Evolutionary conservation across 2,329 filamentous ascomycete species (phyloP), one percentile per base, ranked within the genome.

Genomic region (Teratosphaeriaceae sp.): DNA sequence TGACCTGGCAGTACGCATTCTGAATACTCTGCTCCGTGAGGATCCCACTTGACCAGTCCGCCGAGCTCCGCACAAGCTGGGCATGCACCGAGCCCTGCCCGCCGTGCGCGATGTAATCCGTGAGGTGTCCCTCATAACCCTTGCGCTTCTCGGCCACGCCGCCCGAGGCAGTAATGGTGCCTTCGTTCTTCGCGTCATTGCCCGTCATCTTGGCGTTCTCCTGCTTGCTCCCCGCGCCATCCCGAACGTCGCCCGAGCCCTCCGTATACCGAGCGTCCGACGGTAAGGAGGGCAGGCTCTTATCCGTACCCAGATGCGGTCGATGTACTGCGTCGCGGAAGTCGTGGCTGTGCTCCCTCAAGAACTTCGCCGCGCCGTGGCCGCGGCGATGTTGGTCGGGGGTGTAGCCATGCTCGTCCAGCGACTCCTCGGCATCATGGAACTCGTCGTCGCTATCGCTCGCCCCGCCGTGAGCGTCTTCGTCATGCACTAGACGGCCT

Each of bases 31-130:
- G 82, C 47, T 94, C 88, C 0, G 74, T 80, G 31, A 94, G 65
- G 46, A 96, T 92, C 3, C 90, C 90, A 59, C 85, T 94, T 13
- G 86, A 94, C 90, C 90, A 97, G 64, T 96, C 90, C 34, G 79
- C 80, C 49, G 88, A 94, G 44, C 88, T 94, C 29, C 92, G 79
- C n/a, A 96, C 81, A 26, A 97, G 58, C 60, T 97, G 90, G 0
- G 85, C 88, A 46, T 82, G 79, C 2, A 95, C 75, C 0, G 83
- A 85, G 15, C 90, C 90, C 40, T 82, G 76, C 27, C 79, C 52
- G 22, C 42, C 50, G 11, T 42, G 11, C 2, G 23, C 38, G 5
- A 43, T 50, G 8, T 51, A 38, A 12, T 54, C 54, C 18, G 58
- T 51, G 16, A 47, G 45, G 11, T 51, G 42, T 8, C 57, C 58